Conservation (phyloP, 768 basidiomycete species). For the Boletus insuetus region DNA sequence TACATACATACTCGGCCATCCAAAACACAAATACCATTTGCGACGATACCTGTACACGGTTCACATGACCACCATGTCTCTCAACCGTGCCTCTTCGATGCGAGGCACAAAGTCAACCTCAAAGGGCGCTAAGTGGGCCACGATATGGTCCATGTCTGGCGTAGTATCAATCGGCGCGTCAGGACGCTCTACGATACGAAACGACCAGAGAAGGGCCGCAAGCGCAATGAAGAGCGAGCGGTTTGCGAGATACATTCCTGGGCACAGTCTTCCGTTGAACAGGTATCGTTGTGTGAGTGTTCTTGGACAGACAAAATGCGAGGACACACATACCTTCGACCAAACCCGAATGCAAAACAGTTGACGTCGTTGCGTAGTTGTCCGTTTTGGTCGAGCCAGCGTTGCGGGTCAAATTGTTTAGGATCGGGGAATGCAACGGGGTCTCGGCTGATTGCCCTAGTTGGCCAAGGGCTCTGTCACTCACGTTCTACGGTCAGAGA, state of each 20-base stretch:
- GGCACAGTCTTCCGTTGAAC: constrained; percentile 45
- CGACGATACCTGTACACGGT: too few species aligned
- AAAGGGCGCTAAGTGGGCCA: constrained; percentile 56
- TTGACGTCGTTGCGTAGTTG: constrained; percentile 45
- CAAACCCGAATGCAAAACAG: constrained; percentile 53
- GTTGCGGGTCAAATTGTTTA: constrained; percentile 53
- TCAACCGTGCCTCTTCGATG: constrained; percentile 12
- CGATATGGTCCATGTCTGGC: constrained; percentile 53
- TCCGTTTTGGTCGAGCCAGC: constrained; percentile 49
- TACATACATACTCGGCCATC: too few species aligned
- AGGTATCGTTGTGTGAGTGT: too few species aligned
- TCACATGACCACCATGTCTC: constrained; percentile 10
- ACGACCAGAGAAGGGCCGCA: constrained; percentile 60
- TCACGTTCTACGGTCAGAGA: too few species aligned
- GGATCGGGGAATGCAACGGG: constrained; percentile 55
- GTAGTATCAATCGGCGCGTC: constrained; percentile 50
- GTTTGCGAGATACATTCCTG: constrained; percentile 53
- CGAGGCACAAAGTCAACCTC: constrained; percentile 53
- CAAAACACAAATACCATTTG: too few species aligned
- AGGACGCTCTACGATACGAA: constrained; percentile 47
- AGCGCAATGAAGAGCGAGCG: constrained; percentile 58
- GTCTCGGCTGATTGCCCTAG: constrained; percentile 53
- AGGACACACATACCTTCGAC: constrained; percentile 31
- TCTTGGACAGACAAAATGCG: neutral
- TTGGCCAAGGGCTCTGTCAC: neutral